These are phyloP conservation scores for Globisporangium acanthophoron DNA, from an alignment of 352 stramenopile genomes.

Conservation along the genomic window DNA sequence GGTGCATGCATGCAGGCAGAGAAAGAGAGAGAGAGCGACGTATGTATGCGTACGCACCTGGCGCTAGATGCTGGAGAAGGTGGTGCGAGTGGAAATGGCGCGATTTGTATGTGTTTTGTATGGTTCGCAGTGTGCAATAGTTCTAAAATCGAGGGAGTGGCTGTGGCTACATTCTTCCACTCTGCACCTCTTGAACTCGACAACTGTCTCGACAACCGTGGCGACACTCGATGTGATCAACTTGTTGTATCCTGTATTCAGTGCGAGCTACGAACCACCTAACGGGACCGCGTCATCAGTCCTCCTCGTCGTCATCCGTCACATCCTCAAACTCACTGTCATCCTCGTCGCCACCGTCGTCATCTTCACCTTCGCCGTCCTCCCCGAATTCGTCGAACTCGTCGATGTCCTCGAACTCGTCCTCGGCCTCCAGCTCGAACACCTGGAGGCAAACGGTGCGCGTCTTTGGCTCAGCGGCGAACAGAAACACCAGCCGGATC, in stretches of 20 bases:
- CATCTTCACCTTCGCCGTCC: background rate
- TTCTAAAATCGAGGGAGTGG: background rate
- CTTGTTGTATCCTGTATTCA: no score
- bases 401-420: background rate
- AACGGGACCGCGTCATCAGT: background rate
- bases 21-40: background rate
- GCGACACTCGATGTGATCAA: no score
- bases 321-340: conserved; percentile 1
- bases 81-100: background rate
- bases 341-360: background rate
- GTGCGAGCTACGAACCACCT: background rate
- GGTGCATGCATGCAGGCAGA: background rate
- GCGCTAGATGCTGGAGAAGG: no score
- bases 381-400: background rate
- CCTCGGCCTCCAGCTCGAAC: conserved; percentile 2
- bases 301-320: background rate
- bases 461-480: conserved; percentile 21
- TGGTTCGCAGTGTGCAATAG: background rate
- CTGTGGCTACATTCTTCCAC: no score
- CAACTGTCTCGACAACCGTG: no score
- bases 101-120: background rate
- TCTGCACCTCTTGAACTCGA: no score
- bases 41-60: background rate
- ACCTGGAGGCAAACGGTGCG: conserved; percentile 10
- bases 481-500: conserved; percentile 7